Conservation (phyloP, 2,329 filamentous ascomycete species). For the Magnaporthales sp. region DNA sequence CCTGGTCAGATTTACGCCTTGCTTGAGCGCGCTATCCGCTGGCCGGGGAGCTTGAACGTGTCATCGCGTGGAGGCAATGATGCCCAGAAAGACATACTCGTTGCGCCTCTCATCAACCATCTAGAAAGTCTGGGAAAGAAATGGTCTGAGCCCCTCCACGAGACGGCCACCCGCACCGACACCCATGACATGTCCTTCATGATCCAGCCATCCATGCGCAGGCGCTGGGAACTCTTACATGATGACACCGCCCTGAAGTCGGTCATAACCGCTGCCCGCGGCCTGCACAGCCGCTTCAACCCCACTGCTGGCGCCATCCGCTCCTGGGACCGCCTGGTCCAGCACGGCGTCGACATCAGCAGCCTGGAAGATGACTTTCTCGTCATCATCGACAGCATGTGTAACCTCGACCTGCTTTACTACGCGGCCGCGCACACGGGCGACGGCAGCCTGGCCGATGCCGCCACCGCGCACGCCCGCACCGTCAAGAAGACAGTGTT, state of each 20-base stretch:
- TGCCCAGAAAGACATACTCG: background rate
- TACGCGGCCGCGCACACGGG: conserved; percentile 19
- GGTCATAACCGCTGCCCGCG: conserved; percentile 33
- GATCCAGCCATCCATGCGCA: conserved; percentile 37
- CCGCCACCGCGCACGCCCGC: conserved; percentile 28
- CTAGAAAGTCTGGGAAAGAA: conserved; percentile 17
- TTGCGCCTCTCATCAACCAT: background rate
- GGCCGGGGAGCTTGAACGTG: conserved; percentile 14
- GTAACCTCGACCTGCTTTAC: conserved; percentile 28
- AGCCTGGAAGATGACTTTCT: conserved; percentile 24
- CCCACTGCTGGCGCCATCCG: conserved; percentile 34
- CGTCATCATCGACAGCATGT: conserved; percentile 34
- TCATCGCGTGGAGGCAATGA: background rate
- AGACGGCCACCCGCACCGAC: conserved; percentile 29
- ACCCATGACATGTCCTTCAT: conserved; percentile 49
- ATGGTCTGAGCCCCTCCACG: conserved; percentile 27
- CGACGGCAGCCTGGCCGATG: conserved; percentile 13
- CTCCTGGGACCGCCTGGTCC: conserved; percentile 33
- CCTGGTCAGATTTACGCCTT: conserved; percentile 25
- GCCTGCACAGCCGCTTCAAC: conserved; percentile 33
- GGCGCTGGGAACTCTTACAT: conserved; percentile 36
- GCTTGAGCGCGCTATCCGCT: conserved; percentile 23
- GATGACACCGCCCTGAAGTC: conserved; percentile 27
- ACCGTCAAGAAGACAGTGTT: conserved; percentile 30
- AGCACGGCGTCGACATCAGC: conserved; percentile 21